A percentile compares a stretch with the other conserved stretches of the same genome.
Evolutionary conservation across 2,329 filamentous ascomycete genomes (phyloP).

Genomic region (Xylaria hypoxylon): DNA sequence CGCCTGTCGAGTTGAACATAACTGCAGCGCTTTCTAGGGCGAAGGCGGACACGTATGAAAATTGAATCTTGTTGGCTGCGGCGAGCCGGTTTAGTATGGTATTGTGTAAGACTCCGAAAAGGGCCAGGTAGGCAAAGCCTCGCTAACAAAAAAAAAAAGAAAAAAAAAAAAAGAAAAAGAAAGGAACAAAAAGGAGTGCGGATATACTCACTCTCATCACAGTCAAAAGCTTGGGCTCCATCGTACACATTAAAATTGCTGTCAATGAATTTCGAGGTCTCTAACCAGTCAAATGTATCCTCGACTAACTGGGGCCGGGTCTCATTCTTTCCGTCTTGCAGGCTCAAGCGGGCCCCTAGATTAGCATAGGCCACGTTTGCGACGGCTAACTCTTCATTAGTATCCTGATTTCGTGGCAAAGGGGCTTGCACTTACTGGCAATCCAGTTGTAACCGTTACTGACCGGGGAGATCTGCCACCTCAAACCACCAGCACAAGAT

Average conservation of each 20-base stretch:
- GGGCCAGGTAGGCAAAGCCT: background rate
- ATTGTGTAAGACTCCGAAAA: too few species aligned
- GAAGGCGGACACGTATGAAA: constrained; percentile 61
- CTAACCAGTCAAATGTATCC: constrained; percentile 64
- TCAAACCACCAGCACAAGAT: constrained; percentile 68
- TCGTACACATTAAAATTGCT: constrained; percentile 59
- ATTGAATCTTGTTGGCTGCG: constrained; percentile 59
- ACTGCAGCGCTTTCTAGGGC: constrained; percentile 57
- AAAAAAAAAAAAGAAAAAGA: too few species aligned
- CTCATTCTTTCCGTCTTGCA: constrained; percentile 67
- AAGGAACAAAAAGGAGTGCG: background rate
- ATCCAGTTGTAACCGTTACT: constrained; percentile 64
- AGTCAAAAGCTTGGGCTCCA: constrained; percentile 55
- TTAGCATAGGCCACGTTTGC: constrained; percentile 60
- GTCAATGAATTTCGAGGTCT: constrained; percentile 57
- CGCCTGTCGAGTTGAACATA: constrained; percentile 56
- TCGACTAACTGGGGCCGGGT: constrained; percentile 71
- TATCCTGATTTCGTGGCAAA: background rate
- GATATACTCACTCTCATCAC: constrained; percentile 49
- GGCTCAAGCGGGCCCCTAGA: constrained; percentile 66
- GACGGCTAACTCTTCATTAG: constrained; percentile 45
- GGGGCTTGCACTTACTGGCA: constrained; percentile 48
- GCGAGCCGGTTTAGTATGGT: background rate
- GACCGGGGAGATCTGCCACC: constrained; percentile 72
- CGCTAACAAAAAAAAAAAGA: background rate